A percentile compares a stretch with the other conserved stretches of the same genome.
Conservation (phyloP, 1,284 basidiomycete genomes). For the Papiliotrema nemorosa region DNA sequence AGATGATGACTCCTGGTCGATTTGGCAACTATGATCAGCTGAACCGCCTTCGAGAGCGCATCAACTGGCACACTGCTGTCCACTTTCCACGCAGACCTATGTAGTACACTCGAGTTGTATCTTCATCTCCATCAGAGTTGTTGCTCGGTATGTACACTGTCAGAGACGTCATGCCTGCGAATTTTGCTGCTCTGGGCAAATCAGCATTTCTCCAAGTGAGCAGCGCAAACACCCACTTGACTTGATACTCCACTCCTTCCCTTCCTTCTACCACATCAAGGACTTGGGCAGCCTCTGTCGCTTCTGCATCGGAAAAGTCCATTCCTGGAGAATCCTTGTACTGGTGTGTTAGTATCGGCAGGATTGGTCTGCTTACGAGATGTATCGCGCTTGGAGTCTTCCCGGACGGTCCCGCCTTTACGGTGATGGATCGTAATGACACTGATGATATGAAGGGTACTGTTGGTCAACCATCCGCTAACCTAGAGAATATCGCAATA, state of each 20-base stretch:
- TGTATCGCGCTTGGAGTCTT: conserved; percentile 37
- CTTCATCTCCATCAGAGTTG: conserved; percentile 45
- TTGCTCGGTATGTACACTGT: conserved; percentile 46
- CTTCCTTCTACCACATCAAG: conserved; percentile 35
- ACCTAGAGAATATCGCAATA: background rate
- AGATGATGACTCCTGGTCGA: conserved; percentile 45
- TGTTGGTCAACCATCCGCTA: conserved; percentile 11
- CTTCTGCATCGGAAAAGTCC: conserved; percentile 45
- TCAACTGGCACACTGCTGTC: conserved; percentile 44
- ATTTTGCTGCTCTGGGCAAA: conserved; percentile 45
- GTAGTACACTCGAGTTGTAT: conserved; percentile 45
- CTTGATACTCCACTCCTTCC: conserved; percentile 47
- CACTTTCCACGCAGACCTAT: conserved; percentile 44
- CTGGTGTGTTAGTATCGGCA: background rate
- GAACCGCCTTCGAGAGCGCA: background rate
- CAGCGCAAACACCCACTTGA: conserved; percentile 35
- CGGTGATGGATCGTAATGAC: conserved; percentile 45
- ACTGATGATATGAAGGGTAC: conserved; percentile 48
- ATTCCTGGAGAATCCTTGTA: conserved; percentile 37
- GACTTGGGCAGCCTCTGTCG: conserved; percentile 33
- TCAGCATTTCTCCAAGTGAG: background rate
- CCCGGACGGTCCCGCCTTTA: conserved; percentile 45
- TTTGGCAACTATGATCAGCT: conserved; percentile 33
- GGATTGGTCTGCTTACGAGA: conserved; percentile 4
- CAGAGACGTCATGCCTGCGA: conserved; percentile 38